Evolutionary conservation across 2,329 filamentous ascomycete species (phyloP).

Genomic region (Blumeria hordei): DNA sequence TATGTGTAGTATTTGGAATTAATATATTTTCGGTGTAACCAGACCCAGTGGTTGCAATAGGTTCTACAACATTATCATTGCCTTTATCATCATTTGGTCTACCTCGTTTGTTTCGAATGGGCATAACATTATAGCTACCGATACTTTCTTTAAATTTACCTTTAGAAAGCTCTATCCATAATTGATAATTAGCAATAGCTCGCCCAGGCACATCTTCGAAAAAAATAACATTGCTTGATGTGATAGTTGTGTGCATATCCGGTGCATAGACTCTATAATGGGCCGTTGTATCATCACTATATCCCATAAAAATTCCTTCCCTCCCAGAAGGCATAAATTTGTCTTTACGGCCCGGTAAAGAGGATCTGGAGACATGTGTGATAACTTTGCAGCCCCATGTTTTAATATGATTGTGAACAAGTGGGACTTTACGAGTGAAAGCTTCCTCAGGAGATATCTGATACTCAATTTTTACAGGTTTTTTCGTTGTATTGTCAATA

Average conservation of each 20-base stretch:
- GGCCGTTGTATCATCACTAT: not conserved
- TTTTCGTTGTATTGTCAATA: not conserved
- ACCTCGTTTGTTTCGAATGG: not conserved
- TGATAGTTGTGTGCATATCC: not conserved
- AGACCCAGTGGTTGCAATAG: not conserved
- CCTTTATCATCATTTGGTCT: not conserved
- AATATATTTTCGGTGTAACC: no score
- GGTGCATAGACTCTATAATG: not conserved
- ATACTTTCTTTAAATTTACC: not conserved
- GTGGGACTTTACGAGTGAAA: not conserved
- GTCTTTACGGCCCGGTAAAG: not conserved
- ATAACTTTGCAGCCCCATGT: not conserved
- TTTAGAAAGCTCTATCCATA: not conserved
- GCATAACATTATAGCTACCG: not conserved
- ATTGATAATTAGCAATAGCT: no score
- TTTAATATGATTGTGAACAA: not conserved
- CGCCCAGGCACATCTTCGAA: no score
- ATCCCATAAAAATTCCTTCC: slow-evolving; percentile 1
- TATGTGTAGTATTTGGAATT: no score
- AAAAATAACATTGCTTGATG: no score
- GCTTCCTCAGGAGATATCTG: not conserved
- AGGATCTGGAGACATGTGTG: not conserved
- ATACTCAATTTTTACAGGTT: not conserved
- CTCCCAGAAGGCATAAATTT: slow-evolving; percentile 1
- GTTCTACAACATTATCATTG: not conserved